These are phyloP conservation scores for Jacaranda mimosifolia DNA, from an alignment of 257 asterid genomes.

Conservation along the genomic window DNA sequence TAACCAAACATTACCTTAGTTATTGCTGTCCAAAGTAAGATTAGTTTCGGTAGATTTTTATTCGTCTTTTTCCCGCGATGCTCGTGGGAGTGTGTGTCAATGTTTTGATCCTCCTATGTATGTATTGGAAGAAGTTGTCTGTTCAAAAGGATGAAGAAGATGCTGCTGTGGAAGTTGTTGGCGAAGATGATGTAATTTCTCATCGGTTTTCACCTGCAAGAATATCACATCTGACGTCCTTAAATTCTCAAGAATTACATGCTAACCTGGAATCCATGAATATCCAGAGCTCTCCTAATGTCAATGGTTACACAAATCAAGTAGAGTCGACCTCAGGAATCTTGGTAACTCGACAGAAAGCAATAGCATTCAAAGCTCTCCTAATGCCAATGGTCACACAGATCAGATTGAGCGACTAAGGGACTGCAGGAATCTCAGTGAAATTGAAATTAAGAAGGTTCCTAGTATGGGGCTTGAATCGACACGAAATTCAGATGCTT, in stretches of 20 bases:
- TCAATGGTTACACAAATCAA: constrained; percentile 37
- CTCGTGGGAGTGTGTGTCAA: no score
- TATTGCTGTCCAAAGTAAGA: constrained; percentile 76
- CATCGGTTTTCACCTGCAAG: constrained; percentile 89
- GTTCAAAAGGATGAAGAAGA: constrained; percentile 73
- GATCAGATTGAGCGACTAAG: no score
- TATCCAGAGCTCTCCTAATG: no score
- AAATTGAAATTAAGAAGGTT: constrained; percentile 48
- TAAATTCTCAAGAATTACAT: constrained; percentile 53
- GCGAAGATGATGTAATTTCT: constrained; percentile 61
- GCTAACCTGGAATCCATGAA: constrained; percentile 38
- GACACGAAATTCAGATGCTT: no score
- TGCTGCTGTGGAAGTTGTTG: constrained; percentile 55
- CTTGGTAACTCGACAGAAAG: constrained; percentile 35
- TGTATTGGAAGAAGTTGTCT: constrained; percentile 85
- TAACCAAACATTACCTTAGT: no score
- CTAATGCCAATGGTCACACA: constrained; percentile 13
- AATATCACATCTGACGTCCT: constrained; percentile 64
- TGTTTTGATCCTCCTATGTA: constrained; percentile 61
- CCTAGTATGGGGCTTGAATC: constrained; percentile 31
- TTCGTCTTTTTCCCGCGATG: constrained; percentile 81
- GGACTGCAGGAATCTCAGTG: no score
- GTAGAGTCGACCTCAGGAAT: constrained; percentile 52
- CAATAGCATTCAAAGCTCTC: constrained; percentile 34
- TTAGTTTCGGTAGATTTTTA: constrained; percentile 66